These are phyloP conservation scores for Kuraishia borneana DNA, from an alignment of 805 yeast species.

Conservation along the genomic window DNA sequence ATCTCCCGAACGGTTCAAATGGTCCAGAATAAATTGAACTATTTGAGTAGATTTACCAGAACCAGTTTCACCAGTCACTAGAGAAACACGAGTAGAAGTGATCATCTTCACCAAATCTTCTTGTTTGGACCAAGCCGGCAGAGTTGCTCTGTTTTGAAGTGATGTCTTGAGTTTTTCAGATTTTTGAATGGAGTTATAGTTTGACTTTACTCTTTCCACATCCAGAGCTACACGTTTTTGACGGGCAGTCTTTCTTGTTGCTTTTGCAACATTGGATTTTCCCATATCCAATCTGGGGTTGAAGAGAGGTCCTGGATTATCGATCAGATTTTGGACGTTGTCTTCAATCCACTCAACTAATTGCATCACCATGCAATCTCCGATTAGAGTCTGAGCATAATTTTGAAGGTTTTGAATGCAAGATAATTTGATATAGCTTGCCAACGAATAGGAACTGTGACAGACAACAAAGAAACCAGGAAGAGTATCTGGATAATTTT, in stretches of 20 bases:
- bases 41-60: conserved; percentile 95
- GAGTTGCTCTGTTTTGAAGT: conserved; percentile 31
- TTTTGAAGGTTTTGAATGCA: conserved; percentile 34
- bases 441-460: conserved; percentile 37
- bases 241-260: conserved; percentile 6
- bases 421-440: conserved; percentile 60
- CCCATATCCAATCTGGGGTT: conserved; percentile 12
- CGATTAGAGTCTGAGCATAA: conserved; percentile 37
- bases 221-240: background rate
- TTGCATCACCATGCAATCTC: conserved; percentile 59
- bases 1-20: conserved; percentile 35
- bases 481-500: conserved; percentile 48
- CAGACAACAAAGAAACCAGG: conserved; percentile 56
- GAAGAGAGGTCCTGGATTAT: conserved; percentile 65
- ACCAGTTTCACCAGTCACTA: conserved; percentile 95
- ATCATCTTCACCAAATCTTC: conserved; percentile 46
- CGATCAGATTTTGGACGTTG: conserved; percentile 43
- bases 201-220: conserved; percentile 14
- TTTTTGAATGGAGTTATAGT: conserved; percentile 21
- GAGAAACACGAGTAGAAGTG: conserved; percentile 46
- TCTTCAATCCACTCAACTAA: conserved; percentile 74
- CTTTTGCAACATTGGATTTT: conserved; percentile 6
- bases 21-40: conserved; percentile 80
- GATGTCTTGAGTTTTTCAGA: conserved; percentile 23
- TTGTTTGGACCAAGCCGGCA: conserved; percentile 81